Evolutionary conservation across 805 yeast genomes (phyloP).

Genomic region (Lipomyces mesembrius): DNA sequence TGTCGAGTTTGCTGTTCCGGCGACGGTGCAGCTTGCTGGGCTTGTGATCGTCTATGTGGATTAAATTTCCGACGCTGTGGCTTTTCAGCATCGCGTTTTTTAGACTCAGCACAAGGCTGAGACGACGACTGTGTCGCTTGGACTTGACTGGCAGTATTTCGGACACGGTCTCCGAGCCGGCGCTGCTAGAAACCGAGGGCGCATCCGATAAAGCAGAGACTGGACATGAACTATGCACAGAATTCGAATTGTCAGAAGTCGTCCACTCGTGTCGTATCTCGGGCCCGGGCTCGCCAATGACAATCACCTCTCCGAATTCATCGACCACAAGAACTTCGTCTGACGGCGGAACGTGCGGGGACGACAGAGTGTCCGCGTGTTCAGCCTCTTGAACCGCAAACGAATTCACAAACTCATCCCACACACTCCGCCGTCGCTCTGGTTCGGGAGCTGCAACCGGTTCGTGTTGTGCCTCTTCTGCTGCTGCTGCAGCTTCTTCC

Average conservation of each 20-base stretch:
- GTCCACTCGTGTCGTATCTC: slow-evolving; percentile 35
- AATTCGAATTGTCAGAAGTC: neutral
- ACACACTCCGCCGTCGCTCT: slow-evolving; percentile 26
- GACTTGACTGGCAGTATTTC: neutral
- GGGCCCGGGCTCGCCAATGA: slow-evolving; percentile 45
- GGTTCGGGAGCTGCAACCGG: neutral
- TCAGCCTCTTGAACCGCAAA: slow-evolving; percentile 34
- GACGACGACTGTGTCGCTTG: slow-evolving; percentile 15
- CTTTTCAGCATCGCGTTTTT: slow-evolving; percentile 29
- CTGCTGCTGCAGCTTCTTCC: slow-evolving; percentile 2
- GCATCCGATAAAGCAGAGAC: slow-evolving; percentile 20
- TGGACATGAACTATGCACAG: slow-evolving; percentile 26
- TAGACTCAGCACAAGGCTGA: slow-evolving; percentile 18
- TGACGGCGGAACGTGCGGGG: slow-evolving; percentile 7
- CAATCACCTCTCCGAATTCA: slow-evolving; percentile 28
- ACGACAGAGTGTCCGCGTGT: neutral
- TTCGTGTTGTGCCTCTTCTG: neutral
- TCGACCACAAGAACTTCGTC: slow-evolving; percentile 29
- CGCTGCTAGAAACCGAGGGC: neutral
- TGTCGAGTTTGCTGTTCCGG: neutral
- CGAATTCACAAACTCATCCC: slow-evolving; percentile 36
- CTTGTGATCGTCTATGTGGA: slow-evolving; percentile 5
- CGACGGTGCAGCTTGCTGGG: neutral
- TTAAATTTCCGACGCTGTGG: slow-evolving; percentile 26
- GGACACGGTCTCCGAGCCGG: neutral